Percentiles rank a stretch among this genome's conserved stretches.
Conservation (phyloP, 1,139 yeast genomes). For the Suhomyces wounanorum region DNA sequence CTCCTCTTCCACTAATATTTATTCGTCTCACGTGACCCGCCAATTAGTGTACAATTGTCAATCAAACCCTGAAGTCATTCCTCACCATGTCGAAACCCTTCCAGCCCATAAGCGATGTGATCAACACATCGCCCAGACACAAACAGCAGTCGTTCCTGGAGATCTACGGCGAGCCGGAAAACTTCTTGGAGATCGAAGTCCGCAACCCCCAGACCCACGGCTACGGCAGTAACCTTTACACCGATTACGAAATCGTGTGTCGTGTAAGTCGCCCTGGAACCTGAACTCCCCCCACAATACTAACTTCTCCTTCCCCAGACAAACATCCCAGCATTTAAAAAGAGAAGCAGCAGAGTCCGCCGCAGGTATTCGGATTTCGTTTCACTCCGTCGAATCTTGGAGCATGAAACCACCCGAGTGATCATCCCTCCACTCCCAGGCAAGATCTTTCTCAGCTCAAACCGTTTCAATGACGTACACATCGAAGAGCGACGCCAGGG, state of each 20-base stretch:
- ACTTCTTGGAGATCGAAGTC: conserved; percentile 86
- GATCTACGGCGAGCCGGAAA: conserved; percentile 92
- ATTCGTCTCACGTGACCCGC: conserved; percentile 4
- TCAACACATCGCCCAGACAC: conserved; percentile 37
- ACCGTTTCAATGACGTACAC: conserved; percentile 79
- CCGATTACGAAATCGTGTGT: conserved; percentile 91
- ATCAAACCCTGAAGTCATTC: neutral
- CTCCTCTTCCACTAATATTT: no score
- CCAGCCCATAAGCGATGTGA: conserved; percentile 49
- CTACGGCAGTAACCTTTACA: conserved; percentile 65
- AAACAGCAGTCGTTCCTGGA: conserved; percentile 75
- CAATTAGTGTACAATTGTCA: neutral
- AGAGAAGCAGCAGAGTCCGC: conserved; percentile 67
- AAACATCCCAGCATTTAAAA: conserved; percentile 82
- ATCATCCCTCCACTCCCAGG: conserved; percentile 89
- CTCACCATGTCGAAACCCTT: conserved; percentile 42
- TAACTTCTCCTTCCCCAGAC: conserved; percentile 47
- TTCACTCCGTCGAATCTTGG: conserved; percentile 70
- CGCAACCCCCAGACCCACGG: conserved; percentile 82
- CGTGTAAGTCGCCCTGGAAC: conserved; percentile 38
- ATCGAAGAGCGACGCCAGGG: conserved; percentile 86
- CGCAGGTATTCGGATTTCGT: conserved; percentile 92
- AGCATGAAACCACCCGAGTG: conserved; percentile 74
- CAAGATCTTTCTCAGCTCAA: conserved; percentile 64
- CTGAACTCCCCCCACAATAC: conserved; percentile 11